phyloP scores from a whole-genome alignment of 441 rosid genomes.

The Syzygium malaccense region DNA sequence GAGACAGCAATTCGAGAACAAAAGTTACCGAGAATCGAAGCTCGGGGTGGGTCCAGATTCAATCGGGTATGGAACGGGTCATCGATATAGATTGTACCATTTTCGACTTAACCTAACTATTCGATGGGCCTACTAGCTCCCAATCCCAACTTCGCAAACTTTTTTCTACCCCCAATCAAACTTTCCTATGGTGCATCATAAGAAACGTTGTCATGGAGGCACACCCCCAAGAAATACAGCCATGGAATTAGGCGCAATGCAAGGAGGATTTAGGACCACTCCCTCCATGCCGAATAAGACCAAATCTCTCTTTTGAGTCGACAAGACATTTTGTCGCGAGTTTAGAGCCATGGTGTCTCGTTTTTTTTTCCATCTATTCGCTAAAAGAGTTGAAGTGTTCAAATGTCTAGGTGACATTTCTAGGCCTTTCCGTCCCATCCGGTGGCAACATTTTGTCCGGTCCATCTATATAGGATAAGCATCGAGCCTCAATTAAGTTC shows the following conservation, averaged over 20 bases:
- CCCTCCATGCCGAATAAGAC: neutral
- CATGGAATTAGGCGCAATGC: neutral
- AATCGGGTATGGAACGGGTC: neutral
- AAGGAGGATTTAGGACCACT: neutral
- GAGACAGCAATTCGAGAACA: neutral
- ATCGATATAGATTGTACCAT: too few species aligned
- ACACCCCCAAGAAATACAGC: neutral
- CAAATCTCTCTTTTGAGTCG: neutral
- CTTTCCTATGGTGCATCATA: neutral
- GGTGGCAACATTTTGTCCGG: too few species aligned
- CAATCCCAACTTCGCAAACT: neutral
- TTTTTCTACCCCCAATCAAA: neutral
- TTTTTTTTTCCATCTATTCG: neutral
- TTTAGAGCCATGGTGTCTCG: neutral
- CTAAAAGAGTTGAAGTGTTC: neutral
- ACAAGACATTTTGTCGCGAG: neutral
- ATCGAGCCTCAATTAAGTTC: neutral
- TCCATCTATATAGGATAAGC: neutral
- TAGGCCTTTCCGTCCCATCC: neutral
- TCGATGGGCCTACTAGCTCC: neutral
- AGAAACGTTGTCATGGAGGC: neutral
- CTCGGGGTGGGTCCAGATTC: accelerated
- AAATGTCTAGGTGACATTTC: neutral
- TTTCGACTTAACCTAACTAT: accelerated
- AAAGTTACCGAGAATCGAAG: neutral